A percentile compares a stretch with the other conserved stretches of the same genome.
These are phyloP conservation scores for Apiospora arundinis DNA, from an alignment of 2,329 filamentous ascomycete species.

Conservation along the genomic window DNA sequence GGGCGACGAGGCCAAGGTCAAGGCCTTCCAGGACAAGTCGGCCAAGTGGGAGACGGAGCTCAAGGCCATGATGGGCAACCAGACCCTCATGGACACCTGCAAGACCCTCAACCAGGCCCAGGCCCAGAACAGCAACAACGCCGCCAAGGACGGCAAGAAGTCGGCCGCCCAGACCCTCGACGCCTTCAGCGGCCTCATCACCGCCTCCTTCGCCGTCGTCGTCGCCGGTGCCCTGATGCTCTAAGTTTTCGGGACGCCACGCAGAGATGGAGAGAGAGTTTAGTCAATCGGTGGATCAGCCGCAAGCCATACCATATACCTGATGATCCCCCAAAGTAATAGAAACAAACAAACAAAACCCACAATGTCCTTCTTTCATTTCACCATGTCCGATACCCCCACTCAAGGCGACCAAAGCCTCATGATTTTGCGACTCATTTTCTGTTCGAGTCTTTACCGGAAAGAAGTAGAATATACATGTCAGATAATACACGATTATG, in stretches of 20 bases:
- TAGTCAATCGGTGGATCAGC: background rate
- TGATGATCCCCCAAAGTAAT: background rate
- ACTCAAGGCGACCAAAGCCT: background rate
- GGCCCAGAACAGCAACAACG: constrained; percentile 1
- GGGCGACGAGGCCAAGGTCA: constrained; percentile 44
- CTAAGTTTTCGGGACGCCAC: background rate
- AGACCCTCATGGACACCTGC: constrained; percentile 44
- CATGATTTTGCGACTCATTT: background rate
- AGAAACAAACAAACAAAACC: background rate
- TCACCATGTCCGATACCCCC: constrained; percentile 14
- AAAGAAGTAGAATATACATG: too few relatives aligned
- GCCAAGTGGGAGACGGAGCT: constrained; percentile 39
- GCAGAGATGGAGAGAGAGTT: background rate
- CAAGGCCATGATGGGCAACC: constrained; percentile 41
- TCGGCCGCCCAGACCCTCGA: constrained; percentile 24
- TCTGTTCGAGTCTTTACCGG: background rate
- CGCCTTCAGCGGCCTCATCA: constrained; percentile 21
- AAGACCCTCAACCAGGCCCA: constrained; percentile 25
- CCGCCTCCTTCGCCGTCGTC: constrained; percentile 20
- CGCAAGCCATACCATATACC: background rate
- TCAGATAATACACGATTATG: background rate
- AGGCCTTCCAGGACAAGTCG: constrained; percentile 44
- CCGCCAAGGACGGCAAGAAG: constrained; percentile 17
- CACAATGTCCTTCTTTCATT: background rate
- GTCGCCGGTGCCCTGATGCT: constrained; percentile 23